Percentiles rank a stretch among this genome's conserved stretches.
Conservation (phyloP, 2,329 filamentous ascomycete genomes). For the Sporothrix pallida region DNA sequence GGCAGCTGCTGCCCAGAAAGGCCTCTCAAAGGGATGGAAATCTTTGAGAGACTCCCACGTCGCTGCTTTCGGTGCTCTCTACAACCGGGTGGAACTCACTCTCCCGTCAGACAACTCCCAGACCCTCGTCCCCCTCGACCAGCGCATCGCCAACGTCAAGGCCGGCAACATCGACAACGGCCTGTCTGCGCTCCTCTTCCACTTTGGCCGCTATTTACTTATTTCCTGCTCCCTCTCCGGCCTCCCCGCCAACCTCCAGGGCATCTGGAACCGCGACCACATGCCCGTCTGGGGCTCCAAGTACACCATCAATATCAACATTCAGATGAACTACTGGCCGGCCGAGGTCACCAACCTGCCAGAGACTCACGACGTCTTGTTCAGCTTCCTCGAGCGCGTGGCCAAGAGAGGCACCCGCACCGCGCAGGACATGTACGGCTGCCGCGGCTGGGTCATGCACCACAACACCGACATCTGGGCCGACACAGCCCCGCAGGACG, state of each 20-base stretch:
- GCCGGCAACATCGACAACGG: background rate
- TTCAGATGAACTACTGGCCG: constrained; percentile 18
- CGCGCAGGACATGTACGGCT: constrained; percentile 10
- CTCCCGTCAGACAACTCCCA: background rate
- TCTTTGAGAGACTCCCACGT: background rate
- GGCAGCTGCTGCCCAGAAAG: background rate
- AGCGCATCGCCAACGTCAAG: constrained; percentile 13
- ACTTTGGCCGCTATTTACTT: background rate
- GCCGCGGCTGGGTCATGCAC: constrained; percentile 17
- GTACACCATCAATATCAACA: constrained; percentile 18
- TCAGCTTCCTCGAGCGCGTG: background rate
- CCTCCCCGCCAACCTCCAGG: constrained; percentile 11
- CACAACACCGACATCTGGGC: constrained; percentile 15
- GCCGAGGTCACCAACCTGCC: constrained; percentile 8
- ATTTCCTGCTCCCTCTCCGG: background rate
- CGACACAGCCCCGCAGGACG: constrained; percentile 2
- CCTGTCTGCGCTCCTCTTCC: background rate
- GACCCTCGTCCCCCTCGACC: background rate
- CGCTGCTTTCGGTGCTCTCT: background rate
- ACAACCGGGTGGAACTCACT: background rate
- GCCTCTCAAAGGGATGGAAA: background rate
- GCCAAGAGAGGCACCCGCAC: background rate
- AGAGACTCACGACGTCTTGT: background rate
- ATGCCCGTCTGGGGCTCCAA: constrained; percentile 14
- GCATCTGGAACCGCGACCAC: constrained; percentile 20